Evolutionary conservation across 768 basidiomycete genomes (phyloP), one percentile per base, ranked within the genome.

Genomic region (Leccinum uliginosum): DNA sequence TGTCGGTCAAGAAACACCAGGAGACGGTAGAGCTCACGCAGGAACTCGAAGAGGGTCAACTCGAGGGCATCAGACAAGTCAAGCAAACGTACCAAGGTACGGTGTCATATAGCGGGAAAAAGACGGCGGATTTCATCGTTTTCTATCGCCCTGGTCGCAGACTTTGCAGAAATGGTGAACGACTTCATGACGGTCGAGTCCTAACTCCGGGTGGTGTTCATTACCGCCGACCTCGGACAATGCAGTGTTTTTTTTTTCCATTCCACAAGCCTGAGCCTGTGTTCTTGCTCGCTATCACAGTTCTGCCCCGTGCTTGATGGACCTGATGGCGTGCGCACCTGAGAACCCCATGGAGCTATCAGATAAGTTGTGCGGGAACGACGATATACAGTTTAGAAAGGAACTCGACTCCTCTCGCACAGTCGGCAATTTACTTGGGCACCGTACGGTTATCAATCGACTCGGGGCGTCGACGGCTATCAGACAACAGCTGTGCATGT

Each of bases 1-100:
- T 71, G 8, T 67, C 70, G 0, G 62, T 73, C 32, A 59, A 60
- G 38, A 60, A 63, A 53, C 71, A 71, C 35, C 71, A 70, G n/a
- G 62, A 63, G 12, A 56, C 52, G 6, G 45, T 71, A 6, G 62
- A 62, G 40, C 58, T 59, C 21, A 50, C 59, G 14, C 60, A 65
- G 21, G 32, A 66, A 17, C 60, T 61, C 4, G 71, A 71, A 44
- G 65, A 68, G 6, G 52, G 56, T 19, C 70, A 71, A 38, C 12
- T 59, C 10, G 61, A 69, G 44, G 62, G 60, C 19, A 59, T 73
- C 50, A 59, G 48, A 38, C 51, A 63, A 32, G 26, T 64, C 53
- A 64, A 61, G 15, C 50, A 57, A 11, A 35, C 67, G 3, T 67
- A 55, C 44, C 59, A 62, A 56, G 67, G 70, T 71, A 44, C 3